Evolutionary conservation across 2,329 filamentous ascomycete genomes (phyloP).

Genomic region (Fusarium guadeloupense): DNA sequence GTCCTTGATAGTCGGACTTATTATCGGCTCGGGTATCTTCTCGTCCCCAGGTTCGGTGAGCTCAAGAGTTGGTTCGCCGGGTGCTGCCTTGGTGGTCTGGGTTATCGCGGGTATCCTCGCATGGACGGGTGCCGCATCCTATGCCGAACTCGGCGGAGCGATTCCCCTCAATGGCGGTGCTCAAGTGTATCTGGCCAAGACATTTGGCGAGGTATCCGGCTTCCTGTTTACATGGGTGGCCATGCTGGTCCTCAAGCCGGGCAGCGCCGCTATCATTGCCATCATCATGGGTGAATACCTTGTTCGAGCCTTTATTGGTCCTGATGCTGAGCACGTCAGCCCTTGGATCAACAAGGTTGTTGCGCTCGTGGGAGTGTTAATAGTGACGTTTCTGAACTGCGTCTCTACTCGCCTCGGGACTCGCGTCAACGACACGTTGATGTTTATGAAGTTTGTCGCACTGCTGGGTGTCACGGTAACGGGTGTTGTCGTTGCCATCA

Average conservation of each 20-base stretch:
- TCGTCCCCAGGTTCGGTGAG: conserved; percentile 94
- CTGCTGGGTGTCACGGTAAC: conserved; percentile 86
- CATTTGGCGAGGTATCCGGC: conserved; percentile 90
- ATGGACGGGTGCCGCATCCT: conserved; percentile 95
- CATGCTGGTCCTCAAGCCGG: conserved; percentile 92
- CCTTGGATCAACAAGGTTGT: conserved; percentile 92
- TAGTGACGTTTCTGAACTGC: conserved; percentile 88
- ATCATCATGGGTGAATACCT: conserved; percentile 99
- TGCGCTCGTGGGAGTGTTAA: conserved; percentile 76
- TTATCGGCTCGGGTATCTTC: conserved; percentile 97
- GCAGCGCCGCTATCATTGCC: conserved; percentile 90
- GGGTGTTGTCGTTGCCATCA: conserved; percentile 88
- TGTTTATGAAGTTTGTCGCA: conserved; percentile 96
- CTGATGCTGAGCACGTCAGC: conserved; percentile 82
- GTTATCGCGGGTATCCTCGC: conserved; percentile 88
- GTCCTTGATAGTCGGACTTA: conserved; percentile 88
- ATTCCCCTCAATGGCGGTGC: conserved; percentile 95
- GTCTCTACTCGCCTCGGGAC: conserved; percentile 90
- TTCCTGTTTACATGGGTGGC: conserved; percentile 98
- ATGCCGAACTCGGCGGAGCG: conserved; percentile 93
- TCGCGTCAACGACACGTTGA: conserved; percentile 87
- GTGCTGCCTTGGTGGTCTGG: conserved; percentile 92
- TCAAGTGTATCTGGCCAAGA: conserved; percentile 94
- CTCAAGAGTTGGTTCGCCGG: conserved; percentile 88
- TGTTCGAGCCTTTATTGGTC: conserved; percentile 85